Conservation (phyloP, 78 protist genomes). For the Mastigamoeba balamuthi region DNA sequence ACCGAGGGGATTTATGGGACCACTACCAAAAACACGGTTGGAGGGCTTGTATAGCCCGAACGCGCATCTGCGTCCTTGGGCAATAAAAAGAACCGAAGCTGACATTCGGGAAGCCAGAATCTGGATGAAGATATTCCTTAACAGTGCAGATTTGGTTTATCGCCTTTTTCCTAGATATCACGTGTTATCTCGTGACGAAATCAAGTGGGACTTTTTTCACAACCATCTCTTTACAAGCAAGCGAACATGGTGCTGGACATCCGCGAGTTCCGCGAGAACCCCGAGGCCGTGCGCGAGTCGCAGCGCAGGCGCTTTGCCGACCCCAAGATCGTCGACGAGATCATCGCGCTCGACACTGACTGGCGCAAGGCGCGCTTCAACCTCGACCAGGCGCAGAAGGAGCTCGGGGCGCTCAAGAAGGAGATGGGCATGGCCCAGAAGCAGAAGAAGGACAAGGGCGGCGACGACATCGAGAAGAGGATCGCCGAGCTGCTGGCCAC, state of each 20-base stretch:
- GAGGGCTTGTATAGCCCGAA: no score
- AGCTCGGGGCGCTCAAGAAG: conserved; percentile 29
- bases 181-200: no score
- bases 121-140: no score
- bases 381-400: not conserved
- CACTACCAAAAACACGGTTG: no score
- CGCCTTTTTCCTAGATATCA: no score
- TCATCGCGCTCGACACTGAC: conserved; percentile 42
- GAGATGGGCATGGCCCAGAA: conserved; percentile 9
- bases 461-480: not conserved
- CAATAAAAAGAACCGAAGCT: no score
- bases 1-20: no score
- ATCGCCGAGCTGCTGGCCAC: conserved; percentile 18
- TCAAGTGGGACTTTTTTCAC: no score
- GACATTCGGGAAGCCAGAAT: no score
- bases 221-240: conserved; percentile 1
- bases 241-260: conserved; percentile 80
- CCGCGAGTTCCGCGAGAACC: conserved; percentile 67
- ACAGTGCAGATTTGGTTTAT: no score
- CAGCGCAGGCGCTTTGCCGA: conserved; percentile 68
- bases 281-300: conserved; percentile 82
- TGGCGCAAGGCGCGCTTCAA: not conserved
- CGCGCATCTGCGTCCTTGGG: no score
- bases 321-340: conserved; percentile 69
- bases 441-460: conserved; percentile 3